Evolutionary conservation across 2,329 filamentous ascomycete species (phyloP).

Genomic region (Sporothrix phasma): DNA sequence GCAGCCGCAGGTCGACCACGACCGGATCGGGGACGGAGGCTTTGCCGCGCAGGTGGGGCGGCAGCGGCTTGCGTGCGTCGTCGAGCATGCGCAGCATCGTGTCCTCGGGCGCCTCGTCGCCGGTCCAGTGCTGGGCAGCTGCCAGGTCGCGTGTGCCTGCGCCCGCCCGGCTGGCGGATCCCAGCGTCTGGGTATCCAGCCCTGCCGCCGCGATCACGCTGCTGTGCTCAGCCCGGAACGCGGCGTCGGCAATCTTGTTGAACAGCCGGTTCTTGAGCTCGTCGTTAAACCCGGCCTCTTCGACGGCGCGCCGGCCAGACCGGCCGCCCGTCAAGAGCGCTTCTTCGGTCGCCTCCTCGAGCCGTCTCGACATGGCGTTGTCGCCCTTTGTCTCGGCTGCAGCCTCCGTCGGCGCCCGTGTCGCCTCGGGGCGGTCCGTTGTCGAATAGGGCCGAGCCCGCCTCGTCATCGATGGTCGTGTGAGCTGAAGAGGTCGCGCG

Average conservation of each 20-base stretch:
- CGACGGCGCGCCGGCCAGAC: constrained; percentile 47
- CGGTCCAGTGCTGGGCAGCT: constrained; percentile 63
- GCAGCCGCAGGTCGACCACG: constrained; percentile 44
- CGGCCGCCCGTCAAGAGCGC: constrained; percentile 48
- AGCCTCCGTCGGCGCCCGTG: not conserved
- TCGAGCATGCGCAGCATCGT: constrained; percentile 75
- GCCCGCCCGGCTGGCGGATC: constrained; percentile 43
- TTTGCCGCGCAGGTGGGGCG: constrained; percentile 37
- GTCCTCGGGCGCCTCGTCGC: constrained; percentile 64
- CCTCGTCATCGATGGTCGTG: not conserved
- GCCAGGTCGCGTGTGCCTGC: constrained; percentile 60
- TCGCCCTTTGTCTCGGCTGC: constrained; percentile 18
- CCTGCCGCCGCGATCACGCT: constrained; percentile 39
- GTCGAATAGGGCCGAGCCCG: not conserved
- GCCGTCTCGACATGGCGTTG: constrained; percentile 43
- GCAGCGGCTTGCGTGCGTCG: constrained; percentile 65
- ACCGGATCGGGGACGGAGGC: constrained; percentile 32
- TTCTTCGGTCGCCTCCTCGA: constrained; percentile 55
- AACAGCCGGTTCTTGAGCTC: constrained; percentile 51
- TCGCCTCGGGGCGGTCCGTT: too few species aligned
- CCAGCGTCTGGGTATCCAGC: constrained; percentile 14
- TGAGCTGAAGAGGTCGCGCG: not conserved
- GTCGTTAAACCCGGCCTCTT: constrained; percentile 54
- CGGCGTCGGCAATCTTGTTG: constrained; percentile 44
- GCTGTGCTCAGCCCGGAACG: constrained; percentile 43